These are phyloP conservation scores for Onygenales sp. DNA, from an alignment of 2,329 filamentous ascomycete genomes.

Conservation along the genomic window DNA sequence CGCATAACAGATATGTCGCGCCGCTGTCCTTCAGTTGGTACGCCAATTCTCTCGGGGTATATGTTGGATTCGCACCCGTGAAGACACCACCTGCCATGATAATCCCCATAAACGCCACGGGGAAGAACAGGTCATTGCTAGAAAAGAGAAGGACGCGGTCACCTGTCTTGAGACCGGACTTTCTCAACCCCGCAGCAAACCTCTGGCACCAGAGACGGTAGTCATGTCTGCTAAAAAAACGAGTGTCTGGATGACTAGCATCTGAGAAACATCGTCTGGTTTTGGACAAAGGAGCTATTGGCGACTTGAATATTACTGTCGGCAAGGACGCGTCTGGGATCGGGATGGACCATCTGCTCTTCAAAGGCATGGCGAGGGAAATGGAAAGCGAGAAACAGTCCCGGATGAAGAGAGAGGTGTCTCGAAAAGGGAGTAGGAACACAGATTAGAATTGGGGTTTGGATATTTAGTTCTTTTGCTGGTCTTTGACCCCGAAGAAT, in stretches of 20 bases:
- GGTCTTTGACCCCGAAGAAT: too few species aligned
- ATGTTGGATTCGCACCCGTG: conserved; percentile 64
- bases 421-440: too few species aligned
- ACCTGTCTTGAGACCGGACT: conserved; percentile 54
- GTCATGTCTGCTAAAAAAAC: conserved; percentile 53
- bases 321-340: conserved; percentile 38
- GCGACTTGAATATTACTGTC: conserved; percentile 43
- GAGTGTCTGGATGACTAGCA: conserved; percentile 55
- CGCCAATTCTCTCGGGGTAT: conserved; percentile 60
- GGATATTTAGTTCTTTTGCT: too few species aligned
- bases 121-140: conserved; percentile 64
- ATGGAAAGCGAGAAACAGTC: neutral
- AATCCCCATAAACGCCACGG: conserved; percentile 59
- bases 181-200: conserved; percentile 57
- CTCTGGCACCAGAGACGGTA: conserved; percentile 65
- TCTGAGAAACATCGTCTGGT: conserved; percentile 49
- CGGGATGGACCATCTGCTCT: conserved; percentile 40
- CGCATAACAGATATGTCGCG: conserved; percentile 58
- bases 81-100: conserved; percentile 73
- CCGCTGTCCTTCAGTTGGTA: conserved; percentile 66
- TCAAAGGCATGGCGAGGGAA: conserved; percentile 39
- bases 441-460: too few species aligned
- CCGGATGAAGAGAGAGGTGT: too few species aligned
- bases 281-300: conserved; percentile 36
- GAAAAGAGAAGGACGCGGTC: conserved; percentile 67